Percentiles rank a stretch among this genome's conserved stretches.
Evolutionary conservation across 148 eudicot species (phyloP).

Genomic region (Chenopodium quinoa): DNA sequence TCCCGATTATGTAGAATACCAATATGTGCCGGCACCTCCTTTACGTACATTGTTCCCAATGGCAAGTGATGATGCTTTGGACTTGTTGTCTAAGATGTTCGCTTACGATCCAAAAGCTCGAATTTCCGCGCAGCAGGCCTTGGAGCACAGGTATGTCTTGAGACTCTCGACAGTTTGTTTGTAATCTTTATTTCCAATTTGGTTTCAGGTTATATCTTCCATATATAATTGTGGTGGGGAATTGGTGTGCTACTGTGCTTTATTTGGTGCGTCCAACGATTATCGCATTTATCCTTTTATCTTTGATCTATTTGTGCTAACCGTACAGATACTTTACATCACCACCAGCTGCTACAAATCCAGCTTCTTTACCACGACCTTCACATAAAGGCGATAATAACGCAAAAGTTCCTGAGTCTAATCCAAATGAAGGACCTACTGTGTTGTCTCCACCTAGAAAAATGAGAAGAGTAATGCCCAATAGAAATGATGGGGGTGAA

Average conservation of each 20-base stretch:
- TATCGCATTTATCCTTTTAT: background rate
- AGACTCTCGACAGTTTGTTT: background rate
- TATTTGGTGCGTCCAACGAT: background rate
- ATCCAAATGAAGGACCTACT: constrained; percentile 73
- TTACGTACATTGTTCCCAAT: constrained; percentile 82
- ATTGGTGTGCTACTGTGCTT: no score
- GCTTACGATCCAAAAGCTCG: constrained; percentile 83
- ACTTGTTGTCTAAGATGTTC: constrained; percentile 91
- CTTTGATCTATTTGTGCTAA: constrained; percentile 16
- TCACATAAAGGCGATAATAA: constrained; percentile 62
- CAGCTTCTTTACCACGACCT: constrained; percentile 81
- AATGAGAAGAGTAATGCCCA: constrained; percentile 81
- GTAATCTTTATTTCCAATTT: background rate
- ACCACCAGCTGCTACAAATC: constrained; percentile 76
- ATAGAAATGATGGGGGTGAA: constrained; percentile 61
- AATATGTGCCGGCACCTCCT: constrained; percentile 71
- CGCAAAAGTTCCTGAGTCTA: constrained; percentile 48
- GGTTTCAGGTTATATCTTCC: background rate
- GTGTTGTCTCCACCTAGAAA: constrained; percentile 95
- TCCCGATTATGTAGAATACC: constrained; percentile 95
- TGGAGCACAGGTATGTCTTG: constrained; percentile 73
- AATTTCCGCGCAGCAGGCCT: constrained; percentile 85
- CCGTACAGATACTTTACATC: constrained; percentile 73
- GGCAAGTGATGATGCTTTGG: constrained; percentile 95
- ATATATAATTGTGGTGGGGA: background rate